A percentile compares a stretch with the other conserved stretches of the same genome.
These are phyloP conservation scores for Kitagawia praeruptora DNA, from an alignment of 129 eudicot species.

Conservation along the genomic window DNA sequence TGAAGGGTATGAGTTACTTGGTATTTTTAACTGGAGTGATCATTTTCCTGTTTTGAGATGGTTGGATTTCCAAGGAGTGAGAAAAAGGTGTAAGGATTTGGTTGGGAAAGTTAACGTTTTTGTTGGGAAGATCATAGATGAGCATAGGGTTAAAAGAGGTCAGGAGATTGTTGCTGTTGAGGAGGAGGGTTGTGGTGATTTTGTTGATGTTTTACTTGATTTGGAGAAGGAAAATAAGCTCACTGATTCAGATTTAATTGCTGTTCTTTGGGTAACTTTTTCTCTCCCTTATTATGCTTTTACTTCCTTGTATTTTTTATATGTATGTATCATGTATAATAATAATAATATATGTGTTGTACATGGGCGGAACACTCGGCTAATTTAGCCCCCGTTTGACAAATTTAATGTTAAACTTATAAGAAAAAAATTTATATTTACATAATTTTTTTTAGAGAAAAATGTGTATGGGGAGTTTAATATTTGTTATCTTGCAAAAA, in stretches of 20 bases:
- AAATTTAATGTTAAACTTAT: no score
- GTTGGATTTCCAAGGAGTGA: slow-evolving; percentile 82
- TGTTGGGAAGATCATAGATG: slow-evolving; percentile 51
- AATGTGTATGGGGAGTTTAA: no score
- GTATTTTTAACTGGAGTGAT: slow-evolving; percentile 79
- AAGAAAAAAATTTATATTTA: no score
- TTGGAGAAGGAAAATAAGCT: slow-evolving; percentile 58
- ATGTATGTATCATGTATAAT: no score
- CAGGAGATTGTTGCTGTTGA: slow-evolving; percentile 10
- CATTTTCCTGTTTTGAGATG: slow-evolving; percentile 62
- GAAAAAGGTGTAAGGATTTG: slow-evolving; percentile 48
- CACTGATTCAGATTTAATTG: slow-evolving; percentile 65
- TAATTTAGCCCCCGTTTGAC: no score
- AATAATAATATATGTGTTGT: no score
- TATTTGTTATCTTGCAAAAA: no score
- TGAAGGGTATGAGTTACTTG: slow-evolving; percentile 86
- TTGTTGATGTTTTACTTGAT: slow-evolving; percentile 88
- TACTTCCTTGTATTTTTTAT: background rate
- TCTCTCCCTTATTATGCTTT: background rate
- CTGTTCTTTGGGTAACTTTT: slow-evolving; percentile 74
- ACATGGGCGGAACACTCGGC: no score
- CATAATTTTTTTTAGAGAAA: no score
- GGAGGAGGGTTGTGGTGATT: slow-evolving; percentile 34
- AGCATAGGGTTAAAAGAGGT: slow-evolving; percentile 46
- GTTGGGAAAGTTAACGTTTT: slow-evolving; percentile 51